Percentiles rank a stretch among this genome's conserved stretches.
Conservation (phyloP, 345 rosid genomes). For the Murraya paniculata region DNA sequence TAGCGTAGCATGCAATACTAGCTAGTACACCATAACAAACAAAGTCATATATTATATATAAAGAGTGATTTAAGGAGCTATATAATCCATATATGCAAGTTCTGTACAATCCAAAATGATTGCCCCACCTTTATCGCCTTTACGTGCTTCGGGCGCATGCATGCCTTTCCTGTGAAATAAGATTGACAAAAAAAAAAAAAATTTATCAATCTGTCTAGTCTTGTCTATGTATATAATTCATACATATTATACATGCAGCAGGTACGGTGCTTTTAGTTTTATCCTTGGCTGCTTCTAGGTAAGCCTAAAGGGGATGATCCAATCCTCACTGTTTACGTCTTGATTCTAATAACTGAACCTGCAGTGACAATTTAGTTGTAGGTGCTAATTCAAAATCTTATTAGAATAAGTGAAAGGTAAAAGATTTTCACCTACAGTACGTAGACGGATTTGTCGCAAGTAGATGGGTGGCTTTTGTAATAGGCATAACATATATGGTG, state of each 20-base stretch:
- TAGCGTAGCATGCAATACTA: background rate
- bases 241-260: too few relatives aligned
- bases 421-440: background rate
- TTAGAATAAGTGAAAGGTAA: background rate
- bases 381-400: too few relatives aligned
- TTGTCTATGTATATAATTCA: constrained; percentile 10
- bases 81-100: background rate
- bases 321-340: background rate
- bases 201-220: constrained; percentile 11
- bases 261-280: background rate
- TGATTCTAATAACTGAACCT: background rate
- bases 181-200: background rate
- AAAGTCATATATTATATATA: background rate
- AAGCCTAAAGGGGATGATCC: background rate
- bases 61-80: constrained; percentile 24
- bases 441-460: background rate
- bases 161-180: background rate
- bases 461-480: constrained; percentile 8
- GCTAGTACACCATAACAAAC: background rate
- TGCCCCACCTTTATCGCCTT: constrained; percentile 13
- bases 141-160: background rate
- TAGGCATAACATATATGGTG: background rate
- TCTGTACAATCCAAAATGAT: constrained; percentile 28
- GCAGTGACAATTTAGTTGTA: too few relatives aligned
- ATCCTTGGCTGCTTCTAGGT: constrained; percentile 26